phyloP scores from a whole-genome alignment of 345 rosid genomes.

The Gossypium raimondii region DNA sequence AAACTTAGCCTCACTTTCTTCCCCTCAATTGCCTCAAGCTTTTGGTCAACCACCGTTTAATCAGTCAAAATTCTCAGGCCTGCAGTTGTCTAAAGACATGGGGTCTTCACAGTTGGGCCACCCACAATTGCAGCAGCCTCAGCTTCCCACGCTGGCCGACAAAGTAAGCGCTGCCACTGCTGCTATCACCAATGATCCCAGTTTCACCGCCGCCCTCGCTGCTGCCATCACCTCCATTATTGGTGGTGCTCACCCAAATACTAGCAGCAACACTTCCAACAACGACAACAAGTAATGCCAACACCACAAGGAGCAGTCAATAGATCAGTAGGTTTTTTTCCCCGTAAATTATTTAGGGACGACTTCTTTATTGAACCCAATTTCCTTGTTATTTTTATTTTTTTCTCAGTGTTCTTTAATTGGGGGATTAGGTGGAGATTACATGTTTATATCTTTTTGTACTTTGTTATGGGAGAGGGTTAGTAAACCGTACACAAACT shows the following conservation, averaged over 20 bases:
- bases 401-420: conserved; percentile 14
- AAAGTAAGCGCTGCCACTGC: conserved; percentile 71
- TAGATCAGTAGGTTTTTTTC: conserved; percentile 12
- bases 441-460: conserved; percentile 30
- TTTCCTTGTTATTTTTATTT: background rate
- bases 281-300: conserved; percentile 15
- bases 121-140: conserved; percentile 30
- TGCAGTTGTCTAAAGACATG: conserved; percentile 60
- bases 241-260: conserved; percentile 40
- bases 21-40: conserved; percentile 47
- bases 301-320: conserved; percentile 26
- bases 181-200: conserved; percentile 88
- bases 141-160: conserved; percentile 40
- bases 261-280: conserved; percentile 24
- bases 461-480: background rate
- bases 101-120: conserved; percentile 36
- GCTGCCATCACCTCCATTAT: conserved; percentile 85
- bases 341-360: conserved; percentile 23
- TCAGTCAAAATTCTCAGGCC: conserved; percentile 89
- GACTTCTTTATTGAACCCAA: background rate
- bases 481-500: background rate
- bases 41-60: conserved; percentile 67
- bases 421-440: conserved; percentile 24
- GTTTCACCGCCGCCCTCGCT: conserved; percentile 89
- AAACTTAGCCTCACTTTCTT: conserved; percentile 24